Evolutionary conservation across 441 rosid genomes (phyloP).

Genomic region (Kokia cookei): DNA sequence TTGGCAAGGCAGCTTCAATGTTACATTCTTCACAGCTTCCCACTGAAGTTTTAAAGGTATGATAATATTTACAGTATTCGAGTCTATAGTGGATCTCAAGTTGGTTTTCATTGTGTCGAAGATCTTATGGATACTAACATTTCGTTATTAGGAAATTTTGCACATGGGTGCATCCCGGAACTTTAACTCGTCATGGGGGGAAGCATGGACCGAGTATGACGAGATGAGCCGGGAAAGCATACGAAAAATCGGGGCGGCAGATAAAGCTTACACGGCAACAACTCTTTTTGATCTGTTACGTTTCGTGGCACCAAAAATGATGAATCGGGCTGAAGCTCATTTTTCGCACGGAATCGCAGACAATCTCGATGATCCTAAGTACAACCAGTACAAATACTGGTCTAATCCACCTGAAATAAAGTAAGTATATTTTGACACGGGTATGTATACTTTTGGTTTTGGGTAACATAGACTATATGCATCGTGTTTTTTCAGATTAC

Average conservation of each 20-base stretch:
- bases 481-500: slow-evolving; percentile 33
- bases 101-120: background rate
- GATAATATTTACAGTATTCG: background rate
- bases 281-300: slow-evolving; percentile 46
- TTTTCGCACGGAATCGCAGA: slow-evolving; percentile 67
- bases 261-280: slow-evolving; percentile 45
- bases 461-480: too few relatives aligned
- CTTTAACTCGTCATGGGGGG: slow-evolving; percentile 26
- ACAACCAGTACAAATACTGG: slow-evolving; percentile 55
- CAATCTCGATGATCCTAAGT: slow-evolving; percentile 50
- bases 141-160: slow-evolving; percentile 26
- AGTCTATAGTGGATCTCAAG: background rate
- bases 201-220: slow-evolving; percentile 51
- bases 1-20: slow-evolving; percentile 38
- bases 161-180: background rate
- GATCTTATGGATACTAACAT: background rate
- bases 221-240: slow-evolving; percentile 41
- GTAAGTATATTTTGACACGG: slow-evolving; percentile 12
- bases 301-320: slow-evolving; percentile 55
- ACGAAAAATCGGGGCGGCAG: slow-evolving; percentile 22
- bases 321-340: slow-evolving; percentile 55
- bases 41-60: slow-evolving; percentile 33
- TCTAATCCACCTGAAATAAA: slow-evolving; percentile 58
- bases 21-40: slow-evolving; percentile 41
- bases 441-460: too few relatives aligned